These are phyloP conservation scores for Petunia secreta DNA, from an alignment of 257 asterid species.

Conservation along the genomic window DNA sequence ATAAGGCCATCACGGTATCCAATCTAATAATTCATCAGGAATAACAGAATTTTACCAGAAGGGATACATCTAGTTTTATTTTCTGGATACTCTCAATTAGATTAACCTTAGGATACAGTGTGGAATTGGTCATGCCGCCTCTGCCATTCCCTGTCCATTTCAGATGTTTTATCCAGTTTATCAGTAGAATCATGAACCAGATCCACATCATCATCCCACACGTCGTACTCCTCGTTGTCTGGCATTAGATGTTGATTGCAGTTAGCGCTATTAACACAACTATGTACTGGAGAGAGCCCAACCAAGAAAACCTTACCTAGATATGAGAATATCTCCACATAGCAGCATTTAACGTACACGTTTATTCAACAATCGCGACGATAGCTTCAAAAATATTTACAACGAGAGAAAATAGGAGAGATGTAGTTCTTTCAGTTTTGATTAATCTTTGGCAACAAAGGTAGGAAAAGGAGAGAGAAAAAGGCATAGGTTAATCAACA, in stretches of 20 bases:
- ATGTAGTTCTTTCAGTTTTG: slow-evolving; percentile 11
- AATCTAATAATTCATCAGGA: slow-evolving; percentile 51
- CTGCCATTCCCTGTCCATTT: slow-evolving; percentile 81
- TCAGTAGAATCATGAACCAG: slow-evolving; percentile 42
- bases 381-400: neutral
- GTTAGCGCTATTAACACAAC: neutral
- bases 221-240: slow-evolving; percentile 55
- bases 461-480: neutral
- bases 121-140: slow-evolving; percentile 72
- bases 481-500: neutral
- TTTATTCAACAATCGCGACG: neutral
- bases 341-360: neutral
- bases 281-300: slow-evolving; percentile 7
- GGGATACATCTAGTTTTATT: slow-evolving; percentile 2
- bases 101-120: slow-evolving; percentile 54
- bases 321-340: neutral
- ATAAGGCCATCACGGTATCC: slow-evolving; percentile 96
- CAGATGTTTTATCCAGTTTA: slow-evolving; percentile 38
- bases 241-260: slow-evolving; percentile 10
- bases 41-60: slow-evolving; percentile 16
- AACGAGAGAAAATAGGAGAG: neutral
- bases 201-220: slow-evolving; percentile 72
- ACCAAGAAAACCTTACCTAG: neutral
- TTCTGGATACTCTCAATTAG: neutral
- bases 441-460: slow-evolving; percentile 4